phyloP scores from a whole-genome alignment of 2,329 filamentous ascomycete genomes.

The Drechslerella coelobrocha region DNA sequence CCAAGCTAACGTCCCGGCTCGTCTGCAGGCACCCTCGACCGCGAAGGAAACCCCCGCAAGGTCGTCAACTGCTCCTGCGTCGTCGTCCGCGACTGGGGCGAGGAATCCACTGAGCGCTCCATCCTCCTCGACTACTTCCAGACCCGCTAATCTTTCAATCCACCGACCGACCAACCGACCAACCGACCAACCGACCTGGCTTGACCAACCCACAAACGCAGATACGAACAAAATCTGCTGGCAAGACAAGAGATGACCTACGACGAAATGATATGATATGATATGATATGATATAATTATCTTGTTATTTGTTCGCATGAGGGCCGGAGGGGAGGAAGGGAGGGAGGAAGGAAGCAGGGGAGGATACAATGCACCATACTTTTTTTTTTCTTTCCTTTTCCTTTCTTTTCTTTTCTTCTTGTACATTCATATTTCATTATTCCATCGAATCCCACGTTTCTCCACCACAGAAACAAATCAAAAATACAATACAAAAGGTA shows the following conservation, averaged over 20 bases:
- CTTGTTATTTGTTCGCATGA: slow-evolving; percentile 7
- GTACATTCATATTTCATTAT: neutral
- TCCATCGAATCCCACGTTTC: neutral
- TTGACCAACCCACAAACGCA: too few species aligned
- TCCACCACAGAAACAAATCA: too few species aligned
- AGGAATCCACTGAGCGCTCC: slow-evolving; percentile 98
- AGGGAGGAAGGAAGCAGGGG: neutral
- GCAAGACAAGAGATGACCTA: slow-evolving; percentile 1
- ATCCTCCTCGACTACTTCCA: slow-evolving; percentile 99
- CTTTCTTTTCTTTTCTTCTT: neutral
- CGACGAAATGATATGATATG: too few species aligned
- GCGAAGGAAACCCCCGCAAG: slow-evolving; percentile 99
- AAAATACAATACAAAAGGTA: too few species aligned
- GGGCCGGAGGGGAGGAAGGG: neutral
- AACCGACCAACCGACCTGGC: too few species aligned
- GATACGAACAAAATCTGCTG: too few species aligned
- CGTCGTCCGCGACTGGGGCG: slow-evolving; percentile 99
- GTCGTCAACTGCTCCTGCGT: slow-evolving; percentile 99
- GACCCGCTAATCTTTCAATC: slow-evolving; percentile 65
- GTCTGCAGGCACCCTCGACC: slow-evolving; percentile 85
- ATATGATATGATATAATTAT: too few species aligned
- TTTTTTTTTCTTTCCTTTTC: slow-evolving; percentile 8
- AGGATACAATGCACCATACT: too few species aligned
- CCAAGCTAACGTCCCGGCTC: slow-evolving; percentile 50
- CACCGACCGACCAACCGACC: too few species aligned